Percentiles rank a stretch among this genome's conserved stretches.
phyloP scores from a whole-genome alignment of 371 early-diverging fungal genomes.

The Chytridium lagenaria region DNA sequence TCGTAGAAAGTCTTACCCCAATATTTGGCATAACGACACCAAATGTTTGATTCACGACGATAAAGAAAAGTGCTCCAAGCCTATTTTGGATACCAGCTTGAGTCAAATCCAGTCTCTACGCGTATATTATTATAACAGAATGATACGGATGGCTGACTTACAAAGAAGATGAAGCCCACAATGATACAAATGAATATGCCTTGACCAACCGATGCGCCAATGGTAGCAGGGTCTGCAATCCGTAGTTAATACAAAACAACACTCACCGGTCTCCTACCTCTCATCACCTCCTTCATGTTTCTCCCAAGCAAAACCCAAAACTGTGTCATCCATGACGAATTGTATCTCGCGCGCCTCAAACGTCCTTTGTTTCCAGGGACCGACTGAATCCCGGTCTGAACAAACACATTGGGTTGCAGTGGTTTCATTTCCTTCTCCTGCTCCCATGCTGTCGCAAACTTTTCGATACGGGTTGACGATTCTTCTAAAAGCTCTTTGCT shows the following conservation, averaged over 20 bases:
- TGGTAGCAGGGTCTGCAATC: slow-evolving; percentile 41
- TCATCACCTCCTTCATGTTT: slow-evolving; percentile 48
- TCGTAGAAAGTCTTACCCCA: slow-evolving; percentile 33
- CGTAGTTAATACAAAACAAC: too few relatives aligned
- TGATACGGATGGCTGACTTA: neutral
- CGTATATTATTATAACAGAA: slow-evolving; percentile 29
- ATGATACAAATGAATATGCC: slow-evolving; percentile 37
- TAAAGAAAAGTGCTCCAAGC: slow-evolving; percentile 58
- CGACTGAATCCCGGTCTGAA: too few relatives aligned
- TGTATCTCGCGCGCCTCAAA: neutral
- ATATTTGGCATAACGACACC: slow-evolving; percentile 55
- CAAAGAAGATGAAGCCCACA: slow-evolving; percentile 52
- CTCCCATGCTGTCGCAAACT: slow-evolving; percentile 29
- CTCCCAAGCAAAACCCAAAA: slow-evolving; percentile 44
- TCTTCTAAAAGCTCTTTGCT: slow-evolving; percentile 35
- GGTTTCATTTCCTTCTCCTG: slow-evolving; percentile 3
- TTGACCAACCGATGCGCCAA: slow-evolving; percentile 50
- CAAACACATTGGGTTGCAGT: too few relatives aligned
- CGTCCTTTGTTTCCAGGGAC: slow-evolving; percentile 8
- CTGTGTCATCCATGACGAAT: slow-evolving; percentile 5
- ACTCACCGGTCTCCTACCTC: too few relatives aligned
- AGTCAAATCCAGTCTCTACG: slow-evolving; percentile 30
- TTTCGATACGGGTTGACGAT: slow-evolving; percentile 42
- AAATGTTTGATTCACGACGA: slow-evolving; percentile 57
- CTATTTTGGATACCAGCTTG: slow-evolving; percentile 54